phyloP scores from a whole-genome alignment of 495 filamentous ascomycete species.

The Aspergillus coremiiformis region DNA sequence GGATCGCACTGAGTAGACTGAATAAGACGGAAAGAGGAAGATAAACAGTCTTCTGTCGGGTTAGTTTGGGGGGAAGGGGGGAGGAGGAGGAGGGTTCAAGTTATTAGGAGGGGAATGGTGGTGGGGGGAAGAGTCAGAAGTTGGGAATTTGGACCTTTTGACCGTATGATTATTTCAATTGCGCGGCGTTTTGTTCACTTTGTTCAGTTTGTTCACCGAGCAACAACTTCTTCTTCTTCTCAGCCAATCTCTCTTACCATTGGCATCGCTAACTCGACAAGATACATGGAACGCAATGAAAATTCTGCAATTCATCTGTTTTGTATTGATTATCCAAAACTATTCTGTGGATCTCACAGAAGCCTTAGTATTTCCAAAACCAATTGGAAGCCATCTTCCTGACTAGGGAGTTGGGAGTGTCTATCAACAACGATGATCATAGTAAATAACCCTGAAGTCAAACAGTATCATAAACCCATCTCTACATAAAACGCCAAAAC shows the following conservation, averaged over 20 bases:
- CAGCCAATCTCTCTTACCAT: no score
- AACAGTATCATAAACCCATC: constrained; percentile 18
- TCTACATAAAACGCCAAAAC: constrained; percentile 28
- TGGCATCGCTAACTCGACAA: no score
- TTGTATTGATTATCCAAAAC: neutral
- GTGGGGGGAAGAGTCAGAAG: no score
- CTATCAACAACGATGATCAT: constrained; percentile 23
- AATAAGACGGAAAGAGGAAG: neutral
- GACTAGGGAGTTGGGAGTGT: constrained; percentile 29
- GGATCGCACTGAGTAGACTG: neutral
- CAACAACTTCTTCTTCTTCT: no score
- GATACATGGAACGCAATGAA: no score
- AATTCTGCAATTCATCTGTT: neutral
- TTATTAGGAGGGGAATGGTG: no score
- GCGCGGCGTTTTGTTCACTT: no score
- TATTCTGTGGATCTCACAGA: neutral
- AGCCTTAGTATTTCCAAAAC: neutral
- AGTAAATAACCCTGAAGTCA: constrained; percentile 9
- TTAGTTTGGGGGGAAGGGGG: no score
- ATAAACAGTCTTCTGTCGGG: neutral
- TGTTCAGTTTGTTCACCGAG: no score
- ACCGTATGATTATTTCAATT: no score
- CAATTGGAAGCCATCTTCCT: neutral
- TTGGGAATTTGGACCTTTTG: no score
- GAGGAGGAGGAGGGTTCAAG: no score